These are phyloP conservation scores for Thielaviopsis euricoi DNA, from an alignment of 2,329 filamentous ascomycete genomes.

Conservation along the genomic window DNA sequence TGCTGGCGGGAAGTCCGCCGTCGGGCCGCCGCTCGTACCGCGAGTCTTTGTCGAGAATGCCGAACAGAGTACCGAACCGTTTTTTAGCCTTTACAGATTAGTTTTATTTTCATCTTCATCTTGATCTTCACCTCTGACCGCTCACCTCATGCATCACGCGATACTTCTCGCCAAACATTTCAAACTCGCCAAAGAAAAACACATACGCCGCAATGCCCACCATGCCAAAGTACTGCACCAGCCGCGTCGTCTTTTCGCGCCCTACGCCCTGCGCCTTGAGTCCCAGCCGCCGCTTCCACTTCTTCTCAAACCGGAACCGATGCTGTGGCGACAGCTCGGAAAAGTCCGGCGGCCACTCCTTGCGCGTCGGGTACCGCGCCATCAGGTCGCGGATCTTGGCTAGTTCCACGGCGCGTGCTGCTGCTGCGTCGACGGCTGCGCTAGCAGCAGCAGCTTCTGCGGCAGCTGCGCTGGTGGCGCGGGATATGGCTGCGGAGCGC, in stretches of 20 bases:
- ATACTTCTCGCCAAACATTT: conserved; percentile 27
- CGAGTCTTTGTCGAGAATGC: conserved; percentile 25
- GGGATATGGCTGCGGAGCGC: conserved; percentile 14
- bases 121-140: background rate
- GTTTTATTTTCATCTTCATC: background rate
- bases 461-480: conserved; percentile 12
- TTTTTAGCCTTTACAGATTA: conserved; percentile 3
- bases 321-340: conserved; percentile 50
- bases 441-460: background rate
- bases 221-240: conserved; percentile 40
- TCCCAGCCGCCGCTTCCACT: conserved; percentile 54
- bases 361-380: conserved; percentile 49
- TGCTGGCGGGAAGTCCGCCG: conserved; percentile 17
- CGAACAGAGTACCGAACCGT: conserved; percentile 22
- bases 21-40: conserved; percentile 25
- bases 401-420: background rate
- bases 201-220: conserved; percentile 23
- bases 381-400: conserved; percentile 19
- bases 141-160: conserved; percentile 26
- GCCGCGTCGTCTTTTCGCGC: conserved; percentile 48
- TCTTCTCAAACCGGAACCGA: conserved; percentile 63
- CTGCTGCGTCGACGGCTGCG: conserved; percentile 4
- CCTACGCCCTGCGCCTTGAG: conserved; percentile 43
- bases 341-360: conserved; percentile 67
- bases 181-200: conserved; percentile 27